A percentile compares a stretch with the other conserved stretches of the same genome.
phyloP scores from a whole-genome alignment of 2,329 filamentous ascomycete genomes.

The Neoarthrinium moseri region DNA sequence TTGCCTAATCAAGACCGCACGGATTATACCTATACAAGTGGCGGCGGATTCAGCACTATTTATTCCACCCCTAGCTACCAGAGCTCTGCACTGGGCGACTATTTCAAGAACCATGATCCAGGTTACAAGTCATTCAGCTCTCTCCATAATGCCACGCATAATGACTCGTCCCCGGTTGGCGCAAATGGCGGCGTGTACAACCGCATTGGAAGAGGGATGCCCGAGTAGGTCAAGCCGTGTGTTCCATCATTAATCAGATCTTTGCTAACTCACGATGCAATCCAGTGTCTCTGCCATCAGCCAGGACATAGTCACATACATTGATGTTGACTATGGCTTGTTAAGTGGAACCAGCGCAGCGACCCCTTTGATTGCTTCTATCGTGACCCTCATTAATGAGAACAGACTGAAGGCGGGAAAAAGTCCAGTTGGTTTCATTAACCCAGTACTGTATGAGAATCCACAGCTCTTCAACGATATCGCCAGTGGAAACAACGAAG shows the following conservation, averaged over 20 bases:
- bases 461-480: slow-evolving; percentile 13
- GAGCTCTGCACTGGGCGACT: slow-evolving; percentile 31
- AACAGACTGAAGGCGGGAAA: slow-evolving; percentile 4
- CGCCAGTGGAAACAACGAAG: slow-evolving; percentile 5
- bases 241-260: no score
- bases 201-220: slow-evolving; percentile 29
- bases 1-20: background rate
- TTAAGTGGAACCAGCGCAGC: slow-evolving; percentile 18
- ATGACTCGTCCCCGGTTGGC: slow-evolving; percentile 33
- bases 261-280: no score
- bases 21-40: background rate
- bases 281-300: slow-evolving; percentile 38
- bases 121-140: no score
- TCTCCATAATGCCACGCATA: slow-evolving; percentile 12
- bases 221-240: no score
- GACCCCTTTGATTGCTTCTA: slow-evolving; percentile 17
- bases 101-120: slow-evolving; percentile 39
- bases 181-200: slow-evolving; percentile 27
- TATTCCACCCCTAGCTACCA: slow-evolving; percentile 43
- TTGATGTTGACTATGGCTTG: slow-evolving; percentile 5
- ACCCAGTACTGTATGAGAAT: slow-evolving; percentile 11
- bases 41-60: slow-evolving; percentile 19
- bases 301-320: slow-evolving; percentile 41
- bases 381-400: slow-evolving; percentile 20
- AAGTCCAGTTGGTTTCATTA: slow-evolving; percentile 11